Base-by-base conservation (phyloP, 192 early-diverging fungal genomes). In the Podila clonocystis region DNA sequence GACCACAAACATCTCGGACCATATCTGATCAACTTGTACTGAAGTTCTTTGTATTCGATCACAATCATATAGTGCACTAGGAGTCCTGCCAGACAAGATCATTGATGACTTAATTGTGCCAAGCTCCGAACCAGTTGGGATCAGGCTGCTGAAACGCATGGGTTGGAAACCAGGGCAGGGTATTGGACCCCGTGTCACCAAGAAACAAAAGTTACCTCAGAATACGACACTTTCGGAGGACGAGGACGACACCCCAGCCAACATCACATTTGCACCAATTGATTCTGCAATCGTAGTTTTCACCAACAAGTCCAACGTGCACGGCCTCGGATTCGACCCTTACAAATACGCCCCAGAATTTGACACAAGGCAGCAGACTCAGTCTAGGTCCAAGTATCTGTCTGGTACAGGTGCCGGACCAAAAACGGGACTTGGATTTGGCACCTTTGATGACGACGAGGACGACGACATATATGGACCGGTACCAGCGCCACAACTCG, bases 81-180 rank as follows among this genome's bases (percentile, higher is more conserved):
- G 85, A 3, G 76, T 69, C 3, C 68, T 91, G 45, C 73, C 89
- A 30, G 82, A 83, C 26, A 68, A 60, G 36, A 70, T 91, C 48
- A 77, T 90, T 49, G 84, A 88, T 36, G 89, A 91, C 58, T 72
- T 94, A 33, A 73, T 94, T 30, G 84, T 86, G 3, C 93, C 93
- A 19, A 70, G 86, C 11, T 84, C 86, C 31, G 93, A 94, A 41
- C 84, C 91, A 2, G 74, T 89, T 4, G 89, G 89, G 50, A 78
- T 90, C 28, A 85, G 86, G 49, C 70, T 98, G 8, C 80, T 98
- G 74, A 82, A 89, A 19, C 83, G 87, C 58, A 95, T 97, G 95
- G 96, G 95, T 0, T 96, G 95, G 94, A 88, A 91, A 58, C 89
- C 94, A 48, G 96, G 96, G 6, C 94, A 96, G 65, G 94, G 93